Evolutionary conservation across 1,139 yeast species (phyloP).

Genomic region (Nakaseomyces nivariensis): DNA sequence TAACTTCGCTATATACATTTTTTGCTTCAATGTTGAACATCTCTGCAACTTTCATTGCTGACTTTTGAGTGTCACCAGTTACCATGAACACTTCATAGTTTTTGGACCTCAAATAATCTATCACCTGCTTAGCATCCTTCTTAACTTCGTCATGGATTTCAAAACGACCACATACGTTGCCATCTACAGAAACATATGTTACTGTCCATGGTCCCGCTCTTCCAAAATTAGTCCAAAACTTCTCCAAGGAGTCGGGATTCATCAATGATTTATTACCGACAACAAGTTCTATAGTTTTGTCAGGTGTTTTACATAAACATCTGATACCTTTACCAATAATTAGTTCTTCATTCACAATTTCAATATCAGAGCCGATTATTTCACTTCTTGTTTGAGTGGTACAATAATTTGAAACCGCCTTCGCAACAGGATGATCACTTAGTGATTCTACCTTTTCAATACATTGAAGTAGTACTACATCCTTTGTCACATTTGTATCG

Average conservation of each 20-base stretch:
- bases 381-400: slow-evolving; percentile 10
- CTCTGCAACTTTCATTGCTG: slow-evolving; percentile 57
- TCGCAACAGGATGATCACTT: slow-evolving; percentile 86
- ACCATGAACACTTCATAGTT: slow-evolving; percentile 76
- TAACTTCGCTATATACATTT: slow-evolving; percentile 65
- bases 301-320: slow-evolving; percentile 25
- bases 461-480: slow-evolving; percentile 10
- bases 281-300: slow-evolving; percentile 30
- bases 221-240: slow-evolving; percentile 6
- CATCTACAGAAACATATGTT: slow-evolving; percentile 43
- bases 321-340: slow-evolving; percentile 64
- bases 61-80: slow-evolving; percentile 69
- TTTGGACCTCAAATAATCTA: slow-evolving; percentile 43
- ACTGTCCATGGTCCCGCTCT: slow-evolving; percentile 25
- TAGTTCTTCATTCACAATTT: slow-evolving; percentile 38
- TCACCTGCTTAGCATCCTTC: slow-evolving; percentile 51
- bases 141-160: slow-evolving; percentile 64
- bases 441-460: slow-evolving; percentile 54
- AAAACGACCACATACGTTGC: slow-evolving; percentile 49
- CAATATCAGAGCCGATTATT: slow-evolving; percentile 17
- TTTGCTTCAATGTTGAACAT: slow-evolving; percentile 55
- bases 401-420: slow-evolving; percentile 44
- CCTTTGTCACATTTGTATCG: slow-evolving; percentile 7
- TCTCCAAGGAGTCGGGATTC: slow-evolving; percentile 14
- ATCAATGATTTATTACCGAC: slow-evolving; percentile 53